Percentiles rank a stretch among this genome's conserved stretches.
Conservation (phyloP, 805 yeast genomes). For the Wickerhamiella australiensis region DNA sequence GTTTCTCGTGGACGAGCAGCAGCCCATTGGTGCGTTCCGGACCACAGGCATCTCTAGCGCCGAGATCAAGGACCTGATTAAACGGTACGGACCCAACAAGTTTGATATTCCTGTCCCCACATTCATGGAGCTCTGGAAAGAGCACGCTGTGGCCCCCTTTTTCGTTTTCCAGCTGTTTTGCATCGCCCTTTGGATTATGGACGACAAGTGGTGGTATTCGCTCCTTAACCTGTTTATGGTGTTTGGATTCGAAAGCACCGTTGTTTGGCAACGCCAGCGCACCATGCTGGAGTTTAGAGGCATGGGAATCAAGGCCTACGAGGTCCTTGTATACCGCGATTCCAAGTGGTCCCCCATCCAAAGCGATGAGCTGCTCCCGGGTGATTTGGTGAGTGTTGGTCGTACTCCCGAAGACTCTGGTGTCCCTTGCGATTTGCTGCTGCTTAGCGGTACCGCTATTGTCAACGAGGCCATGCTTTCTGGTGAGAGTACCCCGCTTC, state of each 20-base stretch:
- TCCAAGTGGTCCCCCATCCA: constrained; percentile 54
- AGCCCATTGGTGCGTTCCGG: constrained; percentile 46
- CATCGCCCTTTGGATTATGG: constrained; percentile 90
- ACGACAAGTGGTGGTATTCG: constrained; percentile 93
- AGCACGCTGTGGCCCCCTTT: constrained; percentile 97
- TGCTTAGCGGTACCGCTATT: constrained; percentile 82
- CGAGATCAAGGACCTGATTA: constrained; percentile 31
- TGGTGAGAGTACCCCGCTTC: constrained; percentile 94
- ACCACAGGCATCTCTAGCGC: constrained; percentile 36
- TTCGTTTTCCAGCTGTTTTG: constrained; percentile 94
- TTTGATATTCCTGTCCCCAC: constrained; percentile 95
- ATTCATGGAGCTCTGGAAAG: constrained; percentile 79
- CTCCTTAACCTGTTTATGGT: constrained; percentile 85
- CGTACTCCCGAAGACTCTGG: constrained; percentile 89
- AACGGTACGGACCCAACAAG: constrained; percentile 70
- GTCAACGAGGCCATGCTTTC: constrained; percentile 98
- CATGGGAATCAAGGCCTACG: constrained; percentile 92
- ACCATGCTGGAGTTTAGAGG: constrained; percentile 93
- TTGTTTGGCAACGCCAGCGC: constrained; percentile 88
- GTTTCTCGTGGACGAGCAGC: constrained; percentile 46
- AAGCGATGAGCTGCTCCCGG: constrained; percentile 74
- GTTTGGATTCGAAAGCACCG: constrained; percentile 83
- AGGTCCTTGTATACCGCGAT: constrained; percentile 60
- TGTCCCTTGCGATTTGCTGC: constrained; percentile 81
- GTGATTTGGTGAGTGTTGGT: constrained; percentile 71